Base-by-base conservation (phyloP, 805 yeast genomes). In the Lipomyces spencermartinsiae region DNA sequence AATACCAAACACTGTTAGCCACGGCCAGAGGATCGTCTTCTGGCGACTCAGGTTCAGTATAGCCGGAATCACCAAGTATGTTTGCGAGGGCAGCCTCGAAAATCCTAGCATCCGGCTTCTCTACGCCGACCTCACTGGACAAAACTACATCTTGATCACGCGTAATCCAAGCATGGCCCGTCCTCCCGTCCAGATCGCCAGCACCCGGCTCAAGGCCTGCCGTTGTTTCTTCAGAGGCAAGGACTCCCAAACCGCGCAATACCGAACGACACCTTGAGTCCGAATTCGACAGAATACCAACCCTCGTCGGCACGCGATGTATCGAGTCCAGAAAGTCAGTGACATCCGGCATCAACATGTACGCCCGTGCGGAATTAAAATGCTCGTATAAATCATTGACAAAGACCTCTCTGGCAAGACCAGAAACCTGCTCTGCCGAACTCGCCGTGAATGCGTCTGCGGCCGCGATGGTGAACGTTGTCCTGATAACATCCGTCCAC, bases 211-310 rank as follows among this genome's bases (percentile, higher is more conserved):
- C 14, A 22, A 8, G 34, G n/a, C 3, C 8, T 10, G n/a, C 33
- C 35, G 10, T 4, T 10, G 12, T 10, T n/a, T 35, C 39, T 33
- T n/a, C 8, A 5, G 19, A 7, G 25, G 58, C 53, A 9, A 67
- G 49, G 2, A 68, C 59, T 9, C 71, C 71, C 16, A 69, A 34
- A 1, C 58, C 64, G 7, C 60, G 46, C 31, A 69, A 25, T 16
- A 69, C 67, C 4, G 49, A 35, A 1, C 70, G 59, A 8, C 64
- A 19, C 14, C 69, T 31, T 31, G 62, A 14, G 51, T 66, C 72
- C 29, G 72, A 69, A 22, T 69, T 66, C 22, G 71, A 67, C 19
- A 69, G 34, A 14, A 69, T 53, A 2, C 69, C 71, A 8, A 69
- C 9, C 37, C 34, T 16, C 9, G 53, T 31, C 16, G n/a, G n/a